Evolutionary conservation across 75 land plant species (phyloP).

Genomic region (Selaginella moellendorffii): DNA sequence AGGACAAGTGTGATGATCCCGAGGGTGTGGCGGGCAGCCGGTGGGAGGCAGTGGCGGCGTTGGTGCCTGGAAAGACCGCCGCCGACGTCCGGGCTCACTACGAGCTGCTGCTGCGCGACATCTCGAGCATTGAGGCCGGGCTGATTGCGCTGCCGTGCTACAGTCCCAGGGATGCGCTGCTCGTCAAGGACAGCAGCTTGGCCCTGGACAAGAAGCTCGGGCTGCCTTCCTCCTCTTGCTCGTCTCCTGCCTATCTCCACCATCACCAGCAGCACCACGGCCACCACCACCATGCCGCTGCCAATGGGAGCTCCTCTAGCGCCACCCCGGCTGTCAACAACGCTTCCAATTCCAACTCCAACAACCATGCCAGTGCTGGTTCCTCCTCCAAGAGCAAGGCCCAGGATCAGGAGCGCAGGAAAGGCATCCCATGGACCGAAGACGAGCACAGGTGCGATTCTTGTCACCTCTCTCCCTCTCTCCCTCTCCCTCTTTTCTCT

Average conservation of each 20-base stretch:
- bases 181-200: background rate
- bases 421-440: slow-evolving; percentile 80
- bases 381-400: slow-evolving; percentile 14
- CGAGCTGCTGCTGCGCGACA: slow-evolving; percentile 52
- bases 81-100: slow-evolving; percentile 59
- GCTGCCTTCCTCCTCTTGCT: background rate
- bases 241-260: too few species aligned
- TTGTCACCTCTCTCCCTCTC: background rate
- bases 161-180: background rate
- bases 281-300: background rate
- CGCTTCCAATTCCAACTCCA: background rate
- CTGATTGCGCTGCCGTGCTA: slow-evolving; percentile 33
- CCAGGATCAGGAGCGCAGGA: slow-evolving; percentile 61
- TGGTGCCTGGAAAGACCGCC: slow-evolving; percentile 49
- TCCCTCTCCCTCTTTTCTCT: background rate
- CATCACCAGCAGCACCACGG: background rate
- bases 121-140: slow-evolving; percentile 56
- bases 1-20: slow-evolving; percentile 22
- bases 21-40: slow-evolving; percentile 25
- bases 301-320: background rate
- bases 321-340: slow-evolving; percentile 1
- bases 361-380: slow-evolving; percentile 12
- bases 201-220: background rate
- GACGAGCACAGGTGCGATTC: slow-evolving; percentile 60
- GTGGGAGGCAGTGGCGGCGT: slow-evolving; percentile 53